Conservation (phyloP, 2,329 filamentous ascomycete species). For the Penicillium capsulatum region DNA sequence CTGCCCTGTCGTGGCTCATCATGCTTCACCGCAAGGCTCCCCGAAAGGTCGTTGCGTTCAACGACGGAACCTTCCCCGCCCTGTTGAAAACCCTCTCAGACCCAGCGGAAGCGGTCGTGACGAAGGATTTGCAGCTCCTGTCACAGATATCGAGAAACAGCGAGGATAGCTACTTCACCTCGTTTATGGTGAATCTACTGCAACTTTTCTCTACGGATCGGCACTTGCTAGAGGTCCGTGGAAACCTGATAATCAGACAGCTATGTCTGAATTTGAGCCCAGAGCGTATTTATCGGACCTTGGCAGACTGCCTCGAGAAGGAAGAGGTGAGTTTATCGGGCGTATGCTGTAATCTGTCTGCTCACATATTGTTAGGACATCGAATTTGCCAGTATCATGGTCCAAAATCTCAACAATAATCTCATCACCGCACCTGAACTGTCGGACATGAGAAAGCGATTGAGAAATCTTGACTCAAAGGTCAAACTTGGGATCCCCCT, state of each 20-base stretch:
- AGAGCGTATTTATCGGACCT: constrained; percentile 89
- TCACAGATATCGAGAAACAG: constrained; percentile 96
- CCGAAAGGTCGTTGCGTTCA: constrained; percentile 86
- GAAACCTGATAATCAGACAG: constrained; percentile 94
- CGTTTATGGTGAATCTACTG: constrained; percentile 95
- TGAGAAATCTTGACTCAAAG: constrained; percentile 85
- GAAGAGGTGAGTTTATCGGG: constrained; percentile 59
- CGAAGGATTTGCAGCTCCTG: constrained; percentile 83
- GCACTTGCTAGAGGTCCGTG: constrained; percentile 81
- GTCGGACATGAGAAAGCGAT: constrained; percentile 79
- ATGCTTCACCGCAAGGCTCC: constrained; percentile 97
- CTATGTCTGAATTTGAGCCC: constrained; percentile 88
- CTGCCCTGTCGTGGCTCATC: constrained; percentile 90
- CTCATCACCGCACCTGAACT: constrained; percentile 95
- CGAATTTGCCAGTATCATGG: constrained; percentile 99
- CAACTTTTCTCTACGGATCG: constrained; percentile 95
- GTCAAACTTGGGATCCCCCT: constrained; percentile 39
- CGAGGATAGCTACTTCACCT: constrained; percentile 94
- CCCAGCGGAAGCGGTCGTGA: constrained; percentile 91
- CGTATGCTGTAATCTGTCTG: background rate
- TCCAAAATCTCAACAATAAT: constrained; percentile 98
- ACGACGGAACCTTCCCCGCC: constrained; percentile 94
- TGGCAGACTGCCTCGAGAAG: constrained; percentile 94
- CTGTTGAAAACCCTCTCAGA: constrained; percentile 94
- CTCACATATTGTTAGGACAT: constrained; percentile 57